A percentile compares a stretch with the other conserved stretches of the same genome.
Evolutionary conservation across 2,329 filamentous ascomycete genomes (phyloP).

Genomic region (Leptodontidium sp.): DNA sequence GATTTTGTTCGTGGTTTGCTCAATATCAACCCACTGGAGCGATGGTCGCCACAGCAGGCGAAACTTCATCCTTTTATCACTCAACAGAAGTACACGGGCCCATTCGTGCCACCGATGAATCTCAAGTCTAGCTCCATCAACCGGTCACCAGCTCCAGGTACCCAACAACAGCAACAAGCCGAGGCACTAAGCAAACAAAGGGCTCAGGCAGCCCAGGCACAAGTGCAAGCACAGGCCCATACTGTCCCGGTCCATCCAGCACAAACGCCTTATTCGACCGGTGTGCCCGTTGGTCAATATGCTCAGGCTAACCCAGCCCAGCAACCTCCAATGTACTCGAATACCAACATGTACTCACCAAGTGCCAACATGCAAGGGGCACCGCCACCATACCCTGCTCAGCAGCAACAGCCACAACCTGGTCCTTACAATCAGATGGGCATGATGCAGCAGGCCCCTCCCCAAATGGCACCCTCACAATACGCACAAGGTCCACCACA

Average conservation of each 20-base stretch:
- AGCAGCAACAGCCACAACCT: constrained; percentile 57
- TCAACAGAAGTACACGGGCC: constrained; percentile 94
- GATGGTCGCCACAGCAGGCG: constrained; percentile 97
- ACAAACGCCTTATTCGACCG: constrained; percentile 69
- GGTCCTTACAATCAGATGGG: constrained; percentile 76
- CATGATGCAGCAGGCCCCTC: constrained; percentile 68
- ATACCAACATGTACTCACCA: constrained; percentile 83
- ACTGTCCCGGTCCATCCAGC: constrained; percentile 53
- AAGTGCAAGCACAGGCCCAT: constrained; percentile 57
- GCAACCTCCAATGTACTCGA: constrained; percentile 78
- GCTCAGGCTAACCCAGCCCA: constrained; percentile 48
- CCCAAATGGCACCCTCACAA: constrained; percentile 70
- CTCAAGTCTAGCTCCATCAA: constrained; percentile 86
- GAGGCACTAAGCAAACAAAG: constrained; percentile 94
- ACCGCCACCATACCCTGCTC: constrained; percentile 82
- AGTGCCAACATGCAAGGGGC: constrained; percentile 58
- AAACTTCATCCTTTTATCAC: constrained; percentile 99
- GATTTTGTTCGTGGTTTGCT: constrained; percentile 95
- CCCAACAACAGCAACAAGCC: constrained; percentile 94
- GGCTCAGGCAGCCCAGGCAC: constrained; percentile 72
- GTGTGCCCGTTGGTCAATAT: constrained; percentile 58
- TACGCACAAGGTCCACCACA: constrained; percentile 62
- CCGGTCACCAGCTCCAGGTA: constrained; percentile 88
- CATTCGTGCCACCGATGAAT: constrained; percentile 97
- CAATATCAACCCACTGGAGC: constrained; percentile 92